These are phyloP conservation scores for Aspergillus sp. DNA, from an alignment of 2,329 filamentous ascomycete genomes.

Conservation along the genomic window DNA sequence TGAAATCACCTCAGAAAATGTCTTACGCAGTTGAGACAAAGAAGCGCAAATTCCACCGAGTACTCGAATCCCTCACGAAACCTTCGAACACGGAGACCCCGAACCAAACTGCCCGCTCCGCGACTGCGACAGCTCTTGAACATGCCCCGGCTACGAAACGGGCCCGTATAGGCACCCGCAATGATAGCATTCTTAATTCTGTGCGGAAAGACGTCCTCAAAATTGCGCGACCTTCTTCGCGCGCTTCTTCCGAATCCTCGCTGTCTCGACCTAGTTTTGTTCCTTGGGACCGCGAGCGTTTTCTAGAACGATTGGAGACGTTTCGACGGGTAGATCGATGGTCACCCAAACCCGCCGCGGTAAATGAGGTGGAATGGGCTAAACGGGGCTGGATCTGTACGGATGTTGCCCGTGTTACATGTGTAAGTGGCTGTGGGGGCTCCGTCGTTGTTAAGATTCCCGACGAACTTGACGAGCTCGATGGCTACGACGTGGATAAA, in stretches of 20 bases:
- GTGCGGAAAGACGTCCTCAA: slow-evolving; percentile 28
- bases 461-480: slow-evolving; percentile 60
- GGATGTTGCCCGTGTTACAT: slow-evolving; percentile 79
- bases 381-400: slow-evolving; percentile 89
- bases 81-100: slow-evolving; percentile 23
- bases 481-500: slow-evolving; percentile 45
- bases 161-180: slow-evolving; percentile 29
- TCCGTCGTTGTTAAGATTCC: slow-evolving; percentile 79
- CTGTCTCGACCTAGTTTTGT: slow-evolving; percentile 68
- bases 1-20: slow-evolving; percentile 28
- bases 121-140: slow-evolving; percentile 25
- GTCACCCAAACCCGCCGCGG: slow-evolving; percentile 83
- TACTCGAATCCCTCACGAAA: slow-evolving; percentile 46
- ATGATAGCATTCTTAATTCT: slow-evolving; percentile 20
- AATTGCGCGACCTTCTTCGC: slow-evolving; percentile 25
- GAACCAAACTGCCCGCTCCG: slow-evolving; percentile 18
- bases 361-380: slow-evolving; percentile 92
- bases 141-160: slow-evolving; percentile 35
- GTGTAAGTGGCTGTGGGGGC: slow-evolving; percentile 75
- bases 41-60: slow-evolving; percentile 49
- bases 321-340: slow-evolving; percentile 90
- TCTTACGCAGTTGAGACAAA: slow-evolving; percentile 48
- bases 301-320: slow-evolving; percentile 77
- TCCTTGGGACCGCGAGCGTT: slow-evolving; percentile 79
- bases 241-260: slow-evolving; percentile 33